These are phyloP conservation scores for Erodium chrysanthum DNA, from an alignment of 441 rosid species.

Conservation along the genomic window DNA sequence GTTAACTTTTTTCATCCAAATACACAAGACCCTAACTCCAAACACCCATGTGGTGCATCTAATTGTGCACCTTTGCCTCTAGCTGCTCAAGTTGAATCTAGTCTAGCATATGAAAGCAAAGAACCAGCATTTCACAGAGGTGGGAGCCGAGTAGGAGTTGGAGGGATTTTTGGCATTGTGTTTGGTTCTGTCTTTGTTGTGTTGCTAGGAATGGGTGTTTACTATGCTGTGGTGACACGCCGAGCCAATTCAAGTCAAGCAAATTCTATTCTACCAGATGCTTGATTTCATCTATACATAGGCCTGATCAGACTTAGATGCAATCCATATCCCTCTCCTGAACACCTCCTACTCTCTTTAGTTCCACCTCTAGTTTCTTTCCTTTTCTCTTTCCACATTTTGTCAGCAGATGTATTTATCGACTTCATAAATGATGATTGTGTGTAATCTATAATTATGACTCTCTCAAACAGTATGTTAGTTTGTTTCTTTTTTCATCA, in stretches of 20 bases:
- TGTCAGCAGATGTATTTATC: background rate
- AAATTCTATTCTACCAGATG: conserved; percentile 30
- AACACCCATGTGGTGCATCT: conserved; percentile 28
- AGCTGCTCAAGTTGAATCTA: conserved; percentile 41
- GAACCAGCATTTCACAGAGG: conserved; percentile 22
- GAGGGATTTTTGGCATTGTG: conserved; percentile 39
- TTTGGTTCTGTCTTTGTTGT: conserved; percentile 38
- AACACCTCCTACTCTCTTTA: conserved; percentile 12
- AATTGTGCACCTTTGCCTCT: conserved; percentile 63
- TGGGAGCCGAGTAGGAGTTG: conserved; percentile 30
- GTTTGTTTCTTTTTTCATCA: background rate
- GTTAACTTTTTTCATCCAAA: conserved; percentile 54
- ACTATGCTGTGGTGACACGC: conserved; percentile 26
- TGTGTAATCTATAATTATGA: background rate
- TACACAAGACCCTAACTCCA: background rate
- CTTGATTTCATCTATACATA: conserved; percentile 18
- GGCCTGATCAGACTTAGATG: conserved; percentile 3
- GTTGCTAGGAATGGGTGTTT: conserved; percentile 32
- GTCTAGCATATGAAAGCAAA: conserved; percentile 13
- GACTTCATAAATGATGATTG: background rate
- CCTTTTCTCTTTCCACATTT: background rate
- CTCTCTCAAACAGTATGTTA: background rate
- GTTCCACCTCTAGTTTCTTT: background rate
- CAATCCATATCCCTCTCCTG: conserved; percentile 2
- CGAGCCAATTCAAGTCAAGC: conserved; percentile 28